A percentile compares a stretch with the other conserved stretches of the same genome.
phyloP scores from a whole-genome alignment of 2,329 filamentous ascomycete genomes.

The Fulvia fulva region DNA sequence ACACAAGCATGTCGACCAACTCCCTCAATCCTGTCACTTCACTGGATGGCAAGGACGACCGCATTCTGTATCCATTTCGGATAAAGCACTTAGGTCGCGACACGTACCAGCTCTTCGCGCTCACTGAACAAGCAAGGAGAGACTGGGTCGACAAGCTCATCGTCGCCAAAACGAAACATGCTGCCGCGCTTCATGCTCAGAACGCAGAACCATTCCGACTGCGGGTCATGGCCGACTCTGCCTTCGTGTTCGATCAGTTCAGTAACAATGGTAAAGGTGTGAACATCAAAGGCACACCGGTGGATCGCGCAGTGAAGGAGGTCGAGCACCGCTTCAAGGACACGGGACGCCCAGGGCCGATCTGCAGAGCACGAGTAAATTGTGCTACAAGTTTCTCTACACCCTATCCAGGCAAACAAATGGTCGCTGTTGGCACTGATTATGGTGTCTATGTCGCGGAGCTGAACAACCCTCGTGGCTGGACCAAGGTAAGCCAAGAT shows the following conservation, averaged over 20 bases:
- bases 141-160: constrained; percentile 95
- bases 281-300: constrained; percentile 81
- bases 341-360: constrained; percentile 65
- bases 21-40: constrained; percentile 46
- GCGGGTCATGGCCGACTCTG: constrained; percentile 84
- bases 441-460: constrained; percentile 90
- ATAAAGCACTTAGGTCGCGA: constrained; percentile 95
- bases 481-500: constrained; percentile 68
- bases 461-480: constrained; percentile 82
- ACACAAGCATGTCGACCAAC: constrained; percentile 59
- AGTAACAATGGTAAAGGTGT: constrained; percentile 59
- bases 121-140: constrained; percentile 66
- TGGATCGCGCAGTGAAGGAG: constrained; percentile 85
- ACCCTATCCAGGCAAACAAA: constrained; percentile 68
- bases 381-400: constrained; percentile 86
- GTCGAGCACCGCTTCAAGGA: constrained; percentile 70
- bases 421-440: constrained; percentile 93
- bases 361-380: constrained; percentile 84
- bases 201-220: constrained; percentile 94
- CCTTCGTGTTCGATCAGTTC: constrained; percentile 73
- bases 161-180: constrained; percentile 90
- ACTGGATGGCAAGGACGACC: constrained; percentile 61
- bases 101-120: constrained; percentile 85
- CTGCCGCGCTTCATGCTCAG: constrained; percentile 80
- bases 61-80: constrained; percentile 87